Percentiles rank a stretch among this genome's conserved stretches.
phyloP scores from a whole-genome alignment of 108 stramenopile genomes.

The Cylindrotheca closterium region DNA sequence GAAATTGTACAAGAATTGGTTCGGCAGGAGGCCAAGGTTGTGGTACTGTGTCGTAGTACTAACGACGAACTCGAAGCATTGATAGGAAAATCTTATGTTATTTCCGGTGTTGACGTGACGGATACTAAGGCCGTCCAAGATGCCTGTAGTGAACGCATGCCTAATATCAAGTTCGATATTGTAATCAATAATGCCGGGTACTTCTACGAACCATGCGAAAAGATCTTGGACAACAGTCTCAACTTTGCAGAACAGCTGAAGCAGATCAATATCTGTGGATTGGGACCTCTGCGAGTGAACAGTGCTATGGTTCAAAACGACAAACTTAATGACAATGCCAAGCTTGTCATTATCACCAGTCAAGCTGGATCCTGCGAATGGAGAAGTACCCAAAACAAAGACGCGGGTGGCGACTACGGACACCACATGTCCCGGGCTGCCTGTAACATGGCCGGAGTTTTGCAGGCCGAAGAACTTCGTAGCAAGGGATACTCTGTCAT shows the following conservation, averaged over 20 bases:
- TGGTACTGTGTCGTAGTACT: conserved; percentile 67
- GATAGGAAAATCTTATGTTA: conserved; percentile 69
- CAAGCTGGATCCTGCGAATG: conserved; percentile 88
- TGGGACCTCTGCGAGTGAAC: conserved; percentile 86
- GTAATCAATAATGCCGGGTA: conserved; percentile 90
- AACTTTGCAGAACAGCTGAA: conserved; percentile 89
- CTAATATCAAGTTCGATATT: conserved; percentile 64
- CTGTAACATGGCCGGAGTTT: conserved; percentile 83
- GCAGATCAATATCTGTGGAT: conserved; percentile 87
- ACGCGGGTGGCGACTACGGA: conserved; percentile 81
- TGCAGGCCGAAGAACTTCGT: conserved; percentile 83
- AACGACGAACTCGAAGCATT: conserved; percentile 58
- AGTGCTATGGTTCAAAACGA: conserved; percentile 60
- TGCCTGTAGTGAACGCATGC: not conserved
- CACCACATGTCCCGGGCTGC: conserved; percentile 94
- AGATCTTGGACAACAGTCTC: conserved; percentile 60
- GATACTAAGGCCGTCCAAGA: conserved; percentile 63
- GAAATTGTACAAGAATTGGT: conserved; percentile 76
- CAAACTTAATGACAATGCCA: conserved; percentile 69
- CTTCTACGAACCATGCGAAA: conserved; percentile 79
- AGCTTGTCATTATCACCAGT: conserved; percentile 84
- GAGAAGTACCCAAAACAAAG: conserved; percentile 79
- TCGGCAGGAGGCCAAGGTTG: conserved; percentile 68
- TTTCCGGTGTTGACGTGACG: conserved; percentile 80
- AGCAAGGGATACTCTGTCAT: conserved; percentile 75